phyloP scores from a whole-genome alignment of 345 rosid genomes.

The Eutrema yunnanense region DNA sequence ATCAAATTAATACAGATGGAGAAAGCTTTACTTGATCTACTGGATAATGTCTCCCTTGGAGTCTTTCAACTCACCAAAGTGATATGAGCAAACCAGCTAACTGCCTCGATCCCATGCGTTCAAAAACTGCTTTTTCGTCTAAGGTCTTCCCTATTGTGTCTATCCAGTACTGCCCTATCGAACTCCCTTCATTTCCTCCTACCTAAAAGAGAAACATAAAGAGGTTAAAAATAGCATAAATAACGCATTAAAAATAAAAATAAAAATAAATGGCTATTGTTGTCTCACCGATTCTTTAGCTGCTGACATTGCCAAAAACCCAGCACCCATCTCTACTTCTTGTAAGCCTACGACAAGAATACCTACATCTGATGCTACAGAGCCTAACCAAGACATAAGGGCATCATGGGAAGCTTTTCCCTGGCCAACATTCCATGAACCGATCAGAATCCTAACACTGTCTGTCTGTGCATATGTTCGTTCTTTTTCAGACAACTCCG shows the following conservation, averaged over 20 bases:
- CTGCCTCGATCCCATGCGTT: conserved; percentile 98
- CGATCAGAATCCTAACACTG: conserved; percentile 61
- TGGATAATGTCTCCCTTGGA: background rate
- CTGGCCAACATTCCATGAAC: conserved; percentile 99
- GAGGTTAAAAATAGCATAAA: conserved; percentile 2
- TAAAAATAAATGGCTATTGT: too few relatives aligned
- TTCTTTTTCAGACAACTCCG: conserved; percentile 62
- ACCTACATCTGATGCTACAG: conserved; percentile 82
- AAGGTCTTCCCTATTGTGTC: conserved; percentile 87
- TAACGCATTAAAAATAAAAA: background rate
- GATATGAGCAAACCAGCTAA: conserved; percentile 92
- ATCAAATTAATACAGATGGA: background rate
- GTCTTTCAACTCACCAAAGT: conserved; percentile 62
- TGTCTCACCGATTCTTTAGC: conserved; percentile 96
- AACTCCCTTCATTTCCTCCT: conserved; percentile 98
- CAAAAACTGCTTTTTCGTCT: conserved; percentile 74
- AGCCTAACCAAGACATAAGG: conserved; percentile 83
- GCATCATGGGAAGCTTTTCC: conserved; percentile 88
- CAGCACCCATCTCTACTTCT: conserved; percentile 99
- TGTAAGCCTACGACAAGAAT: conserved; percentile 90
- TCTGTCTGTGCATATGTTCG: conserved; percentile 49
- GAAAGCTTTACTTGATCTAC: background rate
- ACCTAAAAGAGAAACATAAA: conserved; percentile 51
- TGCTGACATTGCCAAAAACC: conserved; percentile 98
- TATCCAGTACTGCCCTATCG: conserved; percentile 90